Base-by-base conservation (phyloP, 225 moss, liverwort and hornwort species). In the Thuidium tamariscinum region DNA sequence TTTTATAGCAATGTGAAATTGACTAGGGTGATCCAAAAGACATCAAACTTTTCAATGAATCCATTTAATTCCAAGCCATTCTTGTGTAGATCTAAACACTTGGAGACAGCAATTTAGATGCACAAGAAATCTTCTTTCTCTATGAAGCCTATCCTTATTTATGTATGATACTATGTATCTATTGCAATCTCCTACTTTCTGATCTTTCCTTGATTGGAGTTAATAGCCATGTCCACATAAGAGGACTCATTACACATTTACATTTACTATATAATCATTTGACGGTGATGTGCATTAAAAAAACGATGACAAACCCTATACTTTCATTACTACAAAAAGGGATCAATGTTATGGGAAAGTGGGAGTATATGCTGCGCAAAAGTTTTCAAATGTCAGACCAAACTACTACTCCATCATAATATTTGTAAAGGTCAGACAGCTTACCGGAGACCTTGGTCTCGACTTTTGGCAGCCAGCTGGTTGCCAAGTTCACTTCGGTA, bases 401-500 rank as follows among this genome's bases (percentile, higher is more conserved):
- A 36, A 79, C 27, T 57, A 75, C n/a, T 32, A 64, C 61, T 67
- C 63, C 52, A 67, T 69, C 51, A 16, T 52, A 48, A 18, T 66
- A 30, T 82, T 7, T 12, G 32, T 36, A 42, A 42, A 74, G 70
- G 56, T 42, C 10, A 27, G 36, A 80, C 10, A 59, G 55, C 89
- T 85, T 86, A 97, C 97, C 92, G 90, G 41, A 97, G 91, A 62
- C 96, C 96, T 83, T 81, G 82, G 75, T 87, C 85, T 85, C 87
- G 92, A 87, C 97, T 97, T 84, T 92, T 96, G 72, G 89, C 93
- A 81, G 97, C 97, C 46, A 97, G 85, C 83, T 97, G 96, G 84
- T 93, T 93, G 46, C 97, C 97, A 73, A 97, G 89, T 81, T 97
- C 95, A 81, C 95, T 97, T 81, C 94, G 93, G 81, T 96, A 92